Base-by-base conservation (phyloP, 1,139 yeast genomes). In the Diutina siamensis region DNA sequence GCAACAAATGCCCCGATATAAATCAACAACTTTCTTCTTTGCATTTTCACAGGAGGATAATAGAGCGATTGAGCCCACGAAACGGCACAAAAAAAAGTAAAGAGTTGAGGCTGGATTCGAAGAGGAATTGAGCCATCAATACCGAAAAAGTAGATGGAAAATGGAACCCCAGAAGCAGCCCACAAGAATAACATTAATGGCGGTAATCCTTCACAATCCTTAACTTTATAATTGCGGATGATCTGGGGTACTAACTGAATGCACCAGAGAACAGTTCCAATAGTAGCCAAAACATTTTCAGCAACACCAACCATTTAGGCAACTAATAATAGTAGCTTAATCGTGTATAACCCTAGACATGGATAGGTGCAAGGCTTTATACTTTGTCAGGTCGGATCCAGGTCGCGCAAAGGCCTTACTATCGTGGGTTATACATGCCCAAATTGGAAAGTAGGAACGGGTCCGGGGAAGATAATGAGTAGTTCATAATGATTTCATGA, bases 201-300 rank as follows among this genome's bases (percentile, higher is more conserved):
- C 0, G 95, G 95, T 13, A 88, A 62, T 0, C 97, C 97, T 40
- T 80, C 83, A 51, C 95, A 83, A 57, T 85, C 76, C 55, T 88
- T 87, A n/a, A 72, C 72, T 47, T 69, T 68, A 63, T 73, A 86
- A 59, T 89, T 88, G 57, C 78, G 68, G 46, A 78, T 67, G 46
- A 88, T 80, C 60, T 88, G 97, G 2, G 97, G 97, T 2, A 86
- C 71, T 52, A 88, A 67, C 62, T 89, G 97, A 51, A 88, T 66
- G 61, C 96, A 88, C 96, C 97, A 89, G 50, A 85, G 72, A 4
- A 88, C 77, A 0, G 97, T 88, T 15, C 95, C 97, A 2, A 83
- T 71, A 8, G 95, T 86, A n/a, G 86, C 96, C 49, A 87, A 70
- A 8, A 84, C 88, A 46, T 85, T 86, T 22, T 85, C 78, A 1